Conservation (phyloP, 768 basidiomycete species). For the Panaeolus papilionaceus region DNA sequence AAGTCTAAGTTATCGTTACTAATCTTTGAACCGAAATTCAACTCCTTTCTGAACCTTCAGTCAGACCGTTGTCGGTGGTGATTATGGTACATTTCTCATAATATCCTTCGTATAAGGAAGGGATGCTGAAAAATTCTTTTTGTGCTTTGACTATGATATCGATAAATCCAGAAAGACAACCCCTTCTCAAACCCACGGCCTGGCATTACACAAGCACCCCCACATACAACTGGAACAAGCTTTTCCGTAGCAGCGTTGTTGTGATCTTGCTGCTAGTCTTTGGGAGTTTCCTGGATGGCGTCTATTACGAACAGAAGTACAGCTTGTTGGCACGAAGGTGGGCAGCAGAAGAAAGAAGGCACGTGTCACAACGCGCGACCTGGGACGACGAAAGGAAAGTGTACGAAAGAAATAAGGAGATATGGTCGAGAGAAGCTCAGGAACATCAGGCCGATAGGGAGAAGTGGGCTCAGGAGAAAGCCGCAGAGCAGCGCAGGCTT, state of each 20-base stretch:
- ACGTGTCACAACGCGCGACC: neutral
- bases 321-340: neutral
- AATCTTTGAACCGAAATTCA: neutral
- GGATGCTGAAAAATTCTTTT: neutral
- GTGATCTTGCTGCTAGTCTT: neutral
- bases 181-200: neutral
- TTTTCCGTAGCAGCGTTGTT: neutral
- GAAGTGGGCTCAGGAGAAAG: conserved; percentile 19
- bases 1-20: neutral
- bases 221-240: neutral
- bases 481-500: conserved; percentile 21
- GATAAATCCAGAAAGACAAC: neutral
- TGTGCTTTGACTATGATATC: neutral
- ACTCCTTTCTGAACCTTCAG: neutral
- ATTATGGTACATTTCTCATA: neutral
- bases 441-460: conserved; percentile 17
- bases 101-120: no score
- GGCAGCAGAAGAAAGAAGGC: neutral
- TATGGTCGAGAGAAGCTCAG: conserved; percentile 11
- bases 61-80: neutral
- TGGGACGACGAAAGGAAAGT: neutral
- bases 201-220: neutral
- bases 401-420: neutral
- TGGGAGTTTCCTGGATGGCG: neutral
- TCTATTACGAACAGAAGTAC: neutral